A percentile compares a stretch with the other conserved stretches of the same genome.
These are phyloP conservation scores for Musa beccarii DNA, from an alignment of 176 grass and related monocot species.

Conservation along the genomic window DNA sequence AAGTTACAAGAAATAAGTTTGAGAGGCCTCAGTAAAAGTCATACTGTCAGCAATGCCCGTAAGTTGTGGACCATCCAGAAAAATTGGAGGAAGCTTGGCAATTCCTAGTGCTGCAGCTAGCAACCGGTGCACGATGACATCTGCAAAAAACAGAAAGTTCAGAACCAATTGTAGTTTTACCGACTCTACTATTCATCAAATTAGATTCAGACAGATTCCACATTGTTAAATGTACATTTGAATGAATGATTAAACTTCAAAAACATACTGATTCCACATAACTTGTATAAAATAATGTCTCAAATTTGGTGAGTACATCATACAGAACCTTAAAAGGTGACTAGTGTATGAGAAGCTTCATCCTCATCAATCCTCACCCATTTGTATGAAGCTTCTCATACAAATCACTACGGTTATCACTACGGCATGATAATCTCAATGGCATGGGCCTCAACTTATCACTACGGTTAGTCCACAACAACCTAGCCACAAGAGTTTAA, in stretches of 20 bases:
- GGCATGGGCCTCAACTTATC: too few species aligned
- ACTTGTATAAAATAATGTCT: not conserved
- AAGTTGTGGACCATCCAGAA: constrained; percentile 80
- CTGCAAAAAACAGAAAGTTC: constrained; percentile 32
- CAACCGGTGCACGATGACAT: constrained; percentile 96
- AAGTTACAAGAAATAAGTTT: not conserved
- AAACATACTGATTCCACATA: not conserved
- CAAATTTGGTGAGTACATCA: not conserved
- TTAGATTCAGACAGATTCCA: not conserved
- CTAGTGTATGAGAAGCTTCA: not conserved
- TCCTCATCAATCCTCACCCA: not conserved
- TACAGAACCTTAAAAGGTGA: not conserved
- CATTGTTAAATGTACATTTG: not conserved
- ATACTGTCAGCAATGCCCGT: constrained; percentile 89
- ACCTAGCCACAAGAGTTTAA: too few species aligned
- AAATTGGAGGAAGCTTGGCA: constrained; percentile 88
- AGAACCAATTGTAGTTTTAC: not conserved
- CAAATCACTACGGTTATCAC: too few species aligned
- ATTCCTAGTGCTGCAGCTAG: constrained; percentile 87
- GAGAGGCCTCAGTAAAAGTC: not conserved
- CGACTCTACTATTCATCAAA: not conserved
- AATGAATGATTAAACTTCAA: not conserved
- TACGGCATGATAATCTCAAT: too few species aligned
- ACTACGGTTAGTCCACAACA: too few species aligned
- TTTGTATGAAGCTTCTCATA: not conserved